Evolutionary conservation across 164 flowering plant species (phyloP).

Genomic region (Houttuynia cordata): DNA sequence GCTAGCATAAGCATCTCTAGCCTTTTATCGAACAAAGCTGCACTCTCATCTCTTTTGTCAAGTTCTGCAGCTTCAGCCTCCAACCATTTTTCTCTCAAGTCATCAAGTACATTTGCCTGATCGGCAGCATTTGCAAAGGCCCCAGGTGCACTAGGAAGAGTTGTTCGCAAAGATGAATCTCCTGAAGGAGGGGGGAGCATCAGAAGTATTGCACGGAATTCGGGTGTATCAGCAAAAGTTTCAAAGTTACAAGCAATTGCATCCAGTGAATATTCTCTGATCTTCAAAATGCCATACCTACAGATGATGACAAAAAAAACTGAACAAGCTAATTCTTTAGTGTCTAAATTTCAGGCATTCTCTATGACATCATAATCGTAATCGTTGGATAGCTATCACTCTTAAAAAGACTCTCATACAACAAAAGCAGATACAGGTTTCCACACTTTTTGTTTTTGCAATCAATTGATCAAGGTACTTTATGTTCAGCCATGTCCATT

Average conservation of each 20-base stretch:
- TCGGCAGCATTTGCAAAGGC: constrained; percentile 37
- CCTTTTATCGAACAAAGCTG: constrained; percentile 78
- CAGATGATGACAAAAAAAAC: constrained; percentile 5
- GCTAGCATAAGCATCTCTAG: constrained; percentile 81
- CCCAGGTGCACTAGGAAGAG: constrained; percentile 92
- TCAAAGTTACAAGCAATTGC: constrained; percentile 83
- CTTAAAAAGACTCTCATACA: too few species aligned
- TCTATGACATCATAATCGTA: too few species aligned
- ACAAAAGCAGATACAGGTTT: too few species aligned
- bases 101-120: constrained; percentile 85
- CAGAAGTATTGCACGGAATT: constrained; percentile 83
- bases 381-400: too few species aligned
- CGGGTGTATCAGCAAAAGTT: constrained; percentile 69
- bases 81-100: constrained; percentile 95
- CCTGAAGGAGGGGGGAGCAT: constrained; percentile 96
- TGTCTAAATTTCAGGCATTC: background rate
- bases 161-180: constrained; percentile 82
- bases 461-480: too few species aligned
- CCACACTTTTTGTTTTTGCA: too few species aligned
- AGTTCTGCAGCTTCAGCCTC: constrained; percentile 97
- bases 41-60: constrained; percentile 95
- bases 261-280: constrained; percentile 86
- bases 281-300: constrained; percentile 88
- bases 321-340: background rate
- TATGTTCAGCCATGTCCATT: too few species aligned